These are phyloP conservation scores for Salix dunnii DNA, from an alignment of 345 rosid genomes.

Conservation along the genomic window DNA sequence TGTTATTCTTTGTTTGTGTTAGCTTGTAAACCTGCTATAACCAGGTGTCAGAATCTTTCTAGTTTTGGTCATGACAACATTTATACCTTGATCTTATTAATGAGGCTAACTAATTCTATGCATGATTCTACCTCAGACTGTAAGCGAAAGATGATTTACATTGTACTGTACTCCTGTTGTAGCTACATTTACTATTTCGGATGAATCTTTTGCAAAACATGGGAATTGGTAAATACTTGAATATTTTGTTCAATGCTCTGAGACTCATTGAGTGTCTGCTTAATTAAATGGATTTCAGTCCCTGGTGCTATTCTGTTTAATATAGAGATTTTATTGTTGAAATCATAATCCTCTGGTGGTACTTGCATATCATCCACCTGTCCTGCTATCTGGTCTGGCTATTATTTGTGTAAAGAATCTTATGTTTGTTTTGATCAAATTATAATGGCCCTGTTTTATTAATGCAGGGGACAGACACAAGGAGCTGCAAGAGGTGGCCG, in stretches of 20 bases:
- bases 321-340: not conserved
- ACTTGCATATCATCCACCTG: not conserved
- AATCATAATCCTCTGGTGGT: not conserved
- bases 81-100: no score
- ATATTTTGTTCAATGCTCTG: not conserved
- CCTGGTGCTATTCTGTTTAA: not conserved
- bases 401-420: not conserved
- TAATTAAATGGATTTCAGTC: not conserved
- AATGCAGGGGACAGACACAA: constrained; percentile 25
- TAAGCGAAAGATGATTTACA: no score
- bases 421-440: not conserved
- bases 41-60: no score
- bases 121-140: no score
- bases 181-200: no score
- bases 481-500: constrained; percentile 21
- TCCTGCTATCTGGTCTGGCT: not conserved
- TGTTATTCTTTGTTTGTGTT: no score
- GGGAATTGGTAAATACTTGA: not conserved
- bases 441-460: not conserved
- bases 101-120: no score
- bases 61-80: no score
- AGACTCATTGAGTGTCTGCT: not conserved
- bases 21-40: no score
- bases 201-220: not conserved
- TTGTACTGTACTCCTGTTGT: no score